phyloP scores from a whole-genome alignment of 2,329 filamentous ascomycete genomes.

The Didymella sp. region DNA sequence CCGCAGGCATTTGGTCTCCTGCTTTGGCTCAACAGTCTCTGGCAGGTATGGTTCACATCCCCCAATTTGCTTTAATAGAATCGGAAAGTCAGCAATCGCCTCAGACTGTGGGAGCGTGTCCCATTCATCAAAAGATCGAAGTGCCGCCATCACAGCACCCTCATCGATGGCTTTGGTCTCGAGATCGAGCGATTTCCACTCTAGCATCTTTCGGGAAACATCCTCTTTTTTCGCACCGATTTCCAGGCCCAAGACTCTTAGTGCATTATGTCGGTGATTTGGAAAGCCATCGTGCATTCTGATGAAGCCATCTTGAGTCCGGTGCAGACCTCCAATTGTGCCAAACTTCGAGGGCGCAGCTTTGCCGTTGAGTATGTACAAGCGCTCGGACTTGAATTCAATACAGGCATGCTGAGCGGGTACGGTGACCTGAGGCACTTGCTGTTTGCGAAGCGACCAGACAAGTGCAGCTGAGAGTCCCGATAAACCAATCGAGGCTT shows the following conservation, averaged over 20 bases:
- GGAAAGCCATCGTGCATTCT: slow-evolving; percentile 64
- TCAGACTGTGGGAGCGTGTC: slow-evolving; percentile 57
- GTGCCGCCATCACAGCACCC: slow-evolving; percentile 57
- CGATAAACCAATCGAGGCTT: slow-evolving; percentile 60
- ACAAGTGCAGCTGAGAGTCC: slow-evolving; percentile 59
- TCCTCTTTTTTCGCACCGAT: slow-evolving; percentile 47
- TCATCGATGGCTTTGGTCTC: slow-evolving; percentile 55
- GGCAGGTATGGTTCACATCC: slow-evolving; percentile 19
- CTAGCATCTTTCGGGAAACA: slow-evolving; percentile 48
- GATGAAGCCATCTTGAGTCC: slow-evolving; percentile 60
- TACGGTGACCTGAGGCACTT: slow-evolving; percentile 53
- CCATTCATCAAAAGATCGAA: slow-evolving; percentile 61
- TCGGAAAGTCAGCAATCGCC: slow-evolving; percentile 56
- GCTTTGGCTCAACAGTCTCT: not conserved
- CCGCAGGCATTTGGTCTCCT: slow-evolving; percentile 44
- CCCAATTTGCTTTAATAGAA: slow-evolving; percentile 51
- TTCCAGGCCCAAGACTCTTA: slow-evolving; percentile 54
- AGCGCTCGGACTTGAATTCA: slow-evolving; percentile 62
- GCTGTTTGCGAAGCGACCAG: slow-evolving; percentile 45
- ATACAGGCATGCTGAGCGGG: slow-evolving; percentile 56
- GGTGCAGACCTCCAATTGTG: slow-evolving; percentile 60
- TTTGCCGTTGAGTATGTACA: slow-evolving; percentile 56
- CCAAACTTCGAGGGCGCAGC: slow-evolving; percentile 48
- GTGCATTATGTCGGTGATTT: slow-evolving; percentile 57
- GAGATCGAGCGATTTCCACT: slow-evolving; percentile 57